Evolutionary conservation across 352 stramenopile species (phyloP), one percentile per base, ranked within the genome.

Genomic region (Pythium coloratum): DNA sequence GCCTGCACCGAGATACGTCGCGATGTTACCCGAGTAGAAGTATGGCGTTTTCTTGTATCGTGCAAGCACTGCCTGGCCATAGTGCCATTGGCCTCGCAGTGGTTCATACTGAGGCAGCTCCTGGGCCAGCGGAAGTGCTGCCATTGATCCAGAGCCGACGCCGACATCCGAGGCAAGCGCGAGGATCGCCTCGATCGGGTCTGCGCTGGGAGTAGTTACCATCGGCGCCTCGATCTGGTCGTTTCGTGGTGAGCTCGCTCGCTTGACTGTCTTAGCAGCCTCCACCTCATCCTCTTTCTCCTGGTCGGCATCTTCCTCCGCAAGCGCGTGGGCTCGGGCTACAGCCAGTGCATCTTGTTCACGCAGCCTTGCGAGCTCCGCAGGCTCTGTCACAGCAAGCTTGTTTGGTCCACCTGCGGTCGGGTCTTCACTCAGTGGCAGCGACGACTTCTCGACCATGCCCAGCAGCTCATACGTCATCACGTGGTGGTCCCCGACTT

Each of bases 11-110:
- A 93, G 72, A 67, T 91, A 91, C 3, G 84, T 90, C 3, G 84
- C 84, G 51, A 93, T 88, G 59, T 90, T 90, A 33, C 82, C 84
- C 5, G 84, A 91, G 64, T 88, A 89, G 30, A 91, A 93, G 62
- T 81, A 90, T n/a, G 84, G 78, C 2, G 81, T 93, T 57, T 76
- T 81, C 60, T 81, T 84, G 70, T 90, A 90, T 51, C 84, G 79
- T 7, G 78, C 84, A 20, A 93, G 83, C 30, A 93, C 64, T 2
- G 70, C 69, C 56, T 90, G 84, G 6, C 80, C 77, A 51, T 90
- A 90, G 6, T 77, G 75, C 82, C 84, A 93, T 28, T 84, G 73
- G 12, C 69, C 75, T 6, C 78, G 75, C 47, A 92, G 64, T 3
- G 78, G 82, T 46, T 89, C 76, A 42, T 89, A 92, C 13, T 75